phyloP scores from a whole-genome alignment of 1,139 yeast species.

The Debaryomyces fabryi region DNA sequence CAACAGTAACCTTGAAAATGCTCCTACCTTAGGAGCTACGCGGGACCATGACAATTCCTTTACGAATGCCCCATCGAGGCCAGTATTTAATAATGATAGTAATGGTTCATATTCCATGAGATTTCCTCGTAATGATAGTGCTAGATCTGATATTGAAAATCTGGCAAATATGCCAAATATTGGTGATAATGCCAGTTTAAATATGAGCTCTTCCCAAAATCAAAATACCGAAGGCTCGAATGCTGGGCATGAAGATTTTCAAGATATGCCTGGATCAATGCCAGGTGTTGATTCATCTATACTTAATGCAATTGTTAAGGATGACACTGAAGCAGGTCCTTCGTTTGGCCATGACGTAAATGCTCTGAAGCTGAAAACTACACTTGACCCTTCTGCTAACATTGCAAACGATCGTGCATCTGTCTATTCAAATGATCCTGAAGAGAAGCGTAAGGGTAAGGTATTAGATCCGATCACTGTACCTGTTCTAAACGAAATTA shows the following conservation, averaged over 20 bases:
- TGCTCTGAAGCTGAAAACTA: neutral
- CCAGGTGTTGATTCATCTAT: conserved; percentile 1
- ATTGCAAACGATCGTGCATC: conserved; percentile 5
- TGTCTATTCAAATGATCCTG: neutral
- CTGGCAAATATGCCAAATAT: neutral
- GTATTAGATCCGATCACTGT: conserved; percentile 12
- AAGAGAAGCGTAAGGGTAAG: conserved; percentile 4
- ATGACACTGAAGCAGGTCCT: neutral
- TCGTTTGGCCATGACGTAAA: neutral
- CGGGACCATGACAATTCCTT: neutral
- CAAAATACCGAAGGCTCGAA: neutral
- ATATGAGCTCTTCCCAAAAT: neutral
- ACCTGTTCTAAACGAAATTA: conserved; percentile 18
- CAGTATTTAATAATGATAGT: neutral
- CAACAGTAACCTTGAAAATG: neutral
- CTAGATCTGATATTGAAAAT: neutral
- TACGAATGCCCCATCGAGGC: neutral
- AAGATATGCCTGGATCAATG: conserved; percentile 1
- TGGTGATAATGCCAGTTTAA: neutral
- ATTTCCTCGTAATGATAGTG: neutral
- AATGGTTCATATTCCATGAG: neutral
- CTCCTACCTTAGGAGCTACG: neutral
- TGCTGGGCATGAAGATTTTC: neutral
- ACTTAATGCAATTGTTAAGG: neutral
- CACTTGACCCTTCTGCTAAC: conserved; percentile 6